phyloP scores from a whole-genome alignment of 2,329 filamentous ascomycete species.

The Trichophyton schoenleinii region DNA sequence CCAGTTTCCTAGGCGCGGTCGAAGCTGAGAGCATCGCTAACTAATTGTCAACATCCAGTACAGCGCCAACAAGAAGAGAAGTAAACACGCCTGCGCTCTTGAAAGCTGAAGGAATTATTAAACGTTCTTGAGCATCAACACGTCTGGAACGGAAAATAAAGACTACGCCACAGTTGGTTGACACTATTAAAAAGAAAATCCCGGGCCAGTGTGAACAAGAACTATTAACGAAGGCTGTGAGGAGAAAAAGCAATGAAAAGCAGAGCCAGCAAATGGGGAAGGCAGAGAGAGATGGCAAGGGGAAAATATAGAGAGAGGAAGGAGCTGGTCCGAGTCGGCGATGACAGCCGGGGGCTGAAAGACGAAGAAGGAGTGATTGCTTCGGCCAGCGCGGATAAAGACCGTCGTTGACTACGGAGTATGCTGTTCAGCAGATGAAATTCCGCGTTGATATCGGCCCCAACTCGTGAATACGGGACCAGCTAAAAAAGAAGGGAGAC shows the following conservation, averaged over 20 bases:
- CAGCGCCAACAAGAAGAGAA: background rate
- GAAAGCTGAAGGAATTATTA: too few relatives aligned
- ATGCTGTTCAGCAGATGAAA: background rate
- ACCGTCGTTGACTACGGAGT: background rate
- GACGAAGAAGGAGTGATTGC: background rate
- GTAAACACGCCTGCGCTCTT: too few relatives aligned
- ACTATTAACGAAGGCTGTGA: too few relatives aligned
- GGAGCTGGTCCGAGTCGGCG: background rate
- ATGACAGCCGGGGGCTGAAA: background rate
- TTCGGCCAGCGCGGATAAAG: background rate
- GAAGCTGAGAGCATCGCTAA: background rate
- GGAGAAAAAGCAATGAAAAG: background rate
- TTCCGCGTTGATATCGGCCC: background rate
- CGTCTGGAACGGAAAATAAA: background rate
- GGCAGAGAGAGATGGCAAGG: background rate
- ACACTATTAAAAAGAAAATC: background rate
- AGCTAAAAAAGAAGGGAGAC: background rate
- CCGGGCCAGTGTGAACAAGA: background rate
- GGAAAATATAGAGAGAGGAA: background rate
- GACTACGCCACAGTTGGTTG: background rate
- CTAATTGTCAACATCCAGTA: background rate
- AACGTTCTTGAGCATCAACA: background rate
- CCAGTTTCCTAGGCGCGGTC: background rate
- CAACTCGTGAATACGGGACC: background rate
- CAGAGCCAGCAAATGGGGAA: background rate